Conservation (phyloP, 106 monocot genomes). For the Phalaenopsis equestris region DNA sequence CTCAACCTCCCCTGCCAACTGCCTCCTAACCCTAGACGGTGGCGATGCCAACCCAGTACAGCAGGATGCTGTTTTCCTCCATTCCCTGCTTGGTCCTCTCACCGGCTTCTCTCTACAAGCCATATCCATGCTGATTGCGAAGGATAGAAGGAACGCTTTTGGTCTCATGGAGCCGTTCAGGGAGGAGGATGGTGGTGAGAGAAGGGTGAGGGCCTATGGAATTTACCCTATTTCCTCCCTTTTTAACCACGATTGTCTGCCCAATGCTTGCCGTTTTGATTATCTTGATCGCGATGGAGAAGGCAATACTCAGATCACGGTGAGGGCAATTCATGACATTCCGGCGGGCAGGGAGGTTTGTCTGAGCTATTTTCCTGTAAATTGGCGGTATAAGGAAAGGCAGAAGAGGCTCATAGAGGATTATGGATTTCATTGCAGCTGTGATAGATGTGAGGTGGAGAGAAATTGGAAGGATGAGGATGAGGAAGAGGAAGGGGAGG, state of each 20-base stretch:
- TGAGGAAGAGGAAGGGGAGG: constrained; percentile 15
- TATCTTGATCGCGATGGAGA: constrained; percentile 38
- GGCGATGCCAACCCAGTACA: constrained; percentile 1
- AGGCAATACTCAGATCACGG: constrained; percentile 37
- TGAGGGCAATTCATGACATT: constrained; percentile 77
- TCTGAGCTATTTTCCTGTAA: constrained; percentile 81
- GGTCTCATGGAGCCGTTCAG: constrained; percentile 54
- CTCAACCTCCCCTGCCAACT: constrained; percentile 15
- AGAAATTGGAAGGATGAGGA: constrained; percentile 75
- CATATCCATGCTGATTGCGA: constrained; percentile 50
- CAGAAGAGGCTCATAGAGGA: constrained; percentile 65
- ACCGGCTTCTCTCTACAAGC: constrained; percentile 35
- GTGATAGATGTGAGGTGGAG: constrained; percentile 79
- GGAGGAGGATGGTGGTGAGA: constrained; percentile 12
- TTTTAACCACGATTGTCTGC: constrained; percentile 90
- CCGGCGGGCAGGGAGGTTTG: constrained; percentile 77
- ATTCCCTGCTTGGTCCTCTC: constrained; percentile 20
- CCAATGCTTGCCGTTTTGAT: constrained; percentile 87
- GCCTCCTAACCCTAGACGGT: constrained; percentile 51
- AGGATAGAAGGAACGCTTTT: constrained; percentile 66
- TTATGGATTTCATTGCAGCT: constrained; percentile 74
- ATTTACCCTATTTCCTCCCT: constrained; percentile 67
- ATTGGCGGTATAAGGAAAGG: constrained; percentile 62
- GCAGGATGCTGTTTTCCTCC: constrained; percentile 15
- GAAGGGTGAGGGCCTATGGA: constrained; percentile 52